A percentile compares a stretch with the other conserved stretches of the same genome.
Conservation (phyloP, 73 alveolate genomes). For the Breviolum minutum region DNA sequence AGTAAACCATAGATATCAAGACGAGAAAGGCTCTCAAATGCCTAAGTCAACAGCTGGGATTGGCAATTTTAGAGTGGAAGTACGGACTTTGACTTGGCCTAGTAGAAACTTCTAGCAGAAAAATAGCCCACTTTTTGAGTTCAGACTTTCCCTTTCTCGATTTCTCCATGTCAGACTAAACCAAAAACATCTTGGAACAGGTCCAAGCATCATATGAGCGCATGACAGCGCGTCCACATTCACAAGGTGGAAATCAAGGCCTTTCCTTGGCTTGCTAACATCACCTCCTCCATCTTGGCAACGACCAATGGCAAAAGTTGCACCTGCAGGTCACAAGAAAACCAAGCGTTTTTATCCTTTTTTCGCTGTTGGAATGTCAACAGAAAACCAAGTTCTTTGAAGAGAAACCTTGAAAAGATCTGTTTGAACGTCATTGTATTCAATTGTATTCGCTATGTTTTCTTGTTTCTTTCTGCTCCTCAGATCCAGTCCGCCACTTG, state of each 20-base stretch:
- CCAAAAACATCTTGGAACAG: neutral
- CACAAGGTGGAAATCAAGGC: slow-evolving; percentile 30
- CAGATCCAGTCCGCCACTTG: too few species aligned
- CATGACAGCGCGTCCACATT: neutral
- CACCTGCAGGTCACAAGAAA: slow-evolving; percentile 7
- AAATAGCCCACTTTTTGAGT: too few species aligned
- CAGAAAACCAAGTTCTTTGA: too few species aligned
- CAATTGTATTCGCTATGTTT: neutral
- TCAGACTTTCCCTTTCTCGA: too few species aligned
- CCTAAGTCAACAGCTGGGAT: too few species aligned
- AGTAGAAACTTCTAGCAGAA: too few species aligned
- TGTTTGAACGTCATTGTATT: neutral
- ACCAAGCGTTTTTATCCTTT: too few species aligned
- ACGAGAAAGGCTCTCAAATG: neutral
- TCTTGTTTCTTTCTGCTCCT: neutral
- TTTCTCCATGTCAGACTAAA: neutral
- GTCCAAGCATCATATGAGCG: neutral
- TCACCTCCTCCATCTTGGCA: slow-evolving; percentile 42
- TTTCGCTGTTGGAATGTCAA: neutral
- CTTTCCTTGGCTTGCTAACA: neutral
- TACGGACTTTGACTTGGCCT: too few species aligned
- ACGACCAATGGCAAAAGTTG: slow-evolving; percentile 47
- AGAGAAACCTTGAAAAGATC: neutral
- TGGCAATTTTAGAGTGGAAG: too few species aligned
- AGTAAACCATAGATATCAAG: too few species aligned